phyloP scores from a whole-genome alignment of 2,329 filamentous ascomycete genomes.

The Fusarium palustre region DNA sequence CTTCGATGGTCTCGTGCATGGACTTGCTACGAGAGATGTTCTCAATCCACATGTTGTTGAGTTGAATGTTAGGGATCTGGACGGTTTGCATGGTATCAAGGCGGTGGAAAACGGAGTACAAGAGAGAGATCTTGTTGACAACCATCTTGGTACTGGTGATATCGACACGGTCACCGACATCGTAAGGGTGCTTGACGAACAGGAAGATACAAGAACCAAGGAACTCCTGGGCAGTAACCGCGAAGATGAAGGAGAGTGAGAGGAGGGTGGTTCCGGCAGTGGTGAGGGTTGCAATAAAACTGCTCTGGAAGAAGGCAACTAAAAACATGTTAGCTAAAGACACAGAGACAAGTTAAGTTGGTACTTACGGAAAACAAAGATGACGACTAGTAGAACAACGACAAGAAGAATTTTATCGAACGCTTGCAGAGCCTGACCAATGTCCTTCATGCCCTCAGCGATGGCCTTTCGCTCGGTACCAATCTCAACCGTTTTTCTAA shows the following conservation, averaged over 20 bases:
- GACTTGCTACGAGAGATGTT: constrained; percentile 91
- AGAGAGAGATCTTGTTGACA: constrained; percentile 92
- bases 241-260: constrained; percentile 96
- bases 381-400: constrained; percentile 81
- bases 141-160: constrained; percentile 76
- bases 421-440: constrained; percentile 91
- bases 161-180: constrained; percentile 94
- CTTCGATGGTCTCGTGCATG: constrained; percentile 86
- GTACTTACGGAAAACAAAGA: constrained; percentile 82
- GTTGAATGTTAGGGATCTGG: constrained; percentile 86
- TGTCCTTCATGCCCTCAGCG: constrained; percentile 94
- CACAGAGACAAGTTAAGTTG: neutral
- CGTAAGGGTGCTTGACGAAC: constrained; percentile 98
- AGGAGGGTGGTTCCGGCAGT: constrained; percentile 92
- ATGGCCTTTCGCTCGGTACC: constrained; percentile 90
- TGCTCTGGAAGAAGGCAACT: constrained; percentile 89
- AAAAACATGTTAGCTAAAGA: constrained; percentile 14
- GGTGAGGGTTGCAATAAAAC: constrained; percentile 85
- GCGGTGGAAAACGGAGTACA: constrained; percentile 92
- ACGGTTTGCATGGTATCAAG: constrained; percentile 83
- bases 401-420: constrained; percentile 88
- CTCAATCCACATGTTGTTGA: constrained; percentile 95
- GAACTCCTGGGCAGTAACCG: constrained; percentile 91
- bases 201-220: constrained; percentile 99
- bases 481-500: constrained; percentile 85